A percentile compares a stretch with the other conserved stretches of the same genome.
These are phyloP conservation scores for Dothideomycetes sp. DNA, from an alignment of 2,329 filamentous ascomycete species.

Conservation along the genomic window DNA sequence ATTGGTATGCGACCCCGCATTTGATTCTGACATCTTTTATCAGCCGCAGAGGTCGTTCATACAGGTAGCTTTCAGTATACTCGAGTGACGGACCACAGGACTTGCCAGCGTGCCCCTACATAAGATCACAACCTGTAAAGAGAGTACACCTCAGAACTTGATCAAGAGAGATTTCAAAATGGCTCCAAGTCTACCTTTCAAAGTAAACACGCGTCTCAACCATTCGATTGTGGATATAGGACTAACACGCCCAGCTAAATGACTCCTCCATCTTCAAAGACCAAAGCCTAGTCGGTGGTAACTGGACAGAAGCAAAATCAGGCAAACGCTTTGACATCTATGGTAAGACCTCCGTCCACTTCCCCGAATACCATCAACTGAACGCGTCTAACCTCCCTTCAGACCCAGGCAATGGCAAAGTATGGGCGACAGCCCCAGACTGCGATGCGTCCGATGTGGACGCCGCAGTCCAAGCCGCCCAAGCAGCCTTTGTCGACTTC, in stretches of 20 bases:
- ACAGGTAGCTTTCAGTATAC: too few species aligned
- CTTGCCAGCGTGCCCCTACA: too few species aligned
- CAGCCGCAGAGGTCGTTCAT: too few species aligned
- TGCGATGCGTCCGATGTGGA: conserved; percentile 50
- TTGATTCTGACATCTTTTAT: too few species aligned
- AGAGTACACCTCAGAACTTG: too few species aligned
- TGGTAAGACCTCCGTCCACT: conserved; percentile 23
- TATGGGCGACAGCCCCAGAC: conserved; percentile 36
- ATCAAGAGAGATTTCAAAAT: too few species aligned
- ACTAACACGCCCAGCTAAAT: conserved; percentile 33
- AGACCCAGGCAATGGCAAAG: conserved; percentile 42
- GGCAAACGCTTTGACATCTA: conserved; percentile 47
- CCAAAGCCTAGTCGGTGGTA: conserved; percentile 41
- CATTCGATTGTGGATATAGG: not conserved
- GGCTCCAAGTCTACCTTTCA: conserved; percentile 30
- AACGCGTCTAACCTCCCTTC: not conserved
- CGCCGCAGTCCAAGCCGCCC: conserved; percentile 45
- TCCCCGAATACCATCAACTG: not conserved
- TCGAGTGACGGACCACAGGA: too few species aligned
- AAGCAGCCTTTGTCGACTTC: conserved; percentile 51
- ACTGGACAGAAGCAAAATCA: conserved; percentile 46
- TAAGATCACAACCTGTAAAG: too few species aligned
- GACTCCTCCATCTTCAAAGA: conserved; percentile 44
- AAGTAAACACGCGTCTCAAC: conserved; percentile 20
- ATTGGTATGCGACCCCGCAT: too few species aligned